phyloP scores from a whole-genome alignment of 768 basidiomycete genomes.

The Boletus reticulatus region DNA sequence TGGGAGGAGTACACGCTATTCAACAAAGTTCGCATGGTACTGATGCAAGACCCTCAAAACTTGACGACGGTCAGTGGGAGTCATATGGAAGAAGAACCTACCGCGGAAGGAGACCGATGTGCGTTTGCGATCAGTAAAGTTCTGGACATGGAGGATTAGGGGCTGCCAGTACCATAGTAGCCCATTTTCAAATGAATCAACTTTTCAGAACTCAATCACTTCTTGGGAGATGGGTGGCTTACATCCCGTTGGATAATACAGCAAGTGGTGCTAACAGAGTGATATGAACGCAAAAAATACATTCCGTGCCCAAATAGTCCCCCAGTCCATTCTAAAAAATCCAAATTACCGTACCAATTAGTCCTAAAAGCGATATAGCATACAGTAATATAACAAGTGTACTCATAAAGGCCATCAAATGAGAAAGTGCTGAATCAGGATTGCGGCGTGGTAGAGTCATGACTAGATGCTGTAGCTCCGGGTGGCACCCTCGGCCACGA shows the following conservation, averaged over 20 bases:
- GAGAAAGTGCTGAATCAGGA: slow-evolving; percentile 1
- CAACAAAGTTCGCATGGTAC: slow-evolving; percentile 40
- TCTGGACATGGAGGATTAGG: slow-evolving; percentile 36
- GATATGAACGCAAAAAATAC: neutral
- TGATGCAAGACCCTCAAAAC: slow-evolving; percentile 38
- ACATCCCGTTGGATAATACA: neutral
- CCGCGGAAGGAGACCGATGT: slow-evolving; percentile 38
- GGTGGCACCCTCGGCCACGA: slow-evolving; percentile 37
- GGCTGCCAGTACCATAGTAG: neutral
- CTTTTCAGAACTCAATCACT: neutral
- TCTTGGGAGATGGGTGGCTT: neutral
- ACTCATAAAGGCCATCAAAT: neutral
- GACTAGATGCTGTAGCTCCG: slow-evolving; percentile 9
- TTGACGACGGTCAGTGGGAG: slow-evolving; percentile 38
- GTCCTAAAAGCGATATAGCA: neutral
- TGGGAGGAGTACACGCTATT: slow-evolving; percentile 43
- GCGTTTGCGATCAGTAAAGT: slow-evolving; percentile 36
- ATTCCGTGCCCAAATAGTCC: neutral
- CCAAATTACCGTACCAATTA: slow-evolving; percentile 12
- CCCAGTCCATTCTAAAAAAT: neutral
- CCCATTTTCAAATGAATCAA: neutral
- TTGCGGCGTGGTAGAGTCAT: neutral
- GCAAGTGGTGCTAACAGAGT: neutral
- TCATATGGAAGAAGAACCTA: slow-evolving; percentile 39
- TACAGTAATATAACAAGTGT: slow-evolving; percentile 3